phyloP scores from a whole-genome alignment of 2,329 filamentous ascomycete species.

The Trematosphaeria pertusa region DNA sequence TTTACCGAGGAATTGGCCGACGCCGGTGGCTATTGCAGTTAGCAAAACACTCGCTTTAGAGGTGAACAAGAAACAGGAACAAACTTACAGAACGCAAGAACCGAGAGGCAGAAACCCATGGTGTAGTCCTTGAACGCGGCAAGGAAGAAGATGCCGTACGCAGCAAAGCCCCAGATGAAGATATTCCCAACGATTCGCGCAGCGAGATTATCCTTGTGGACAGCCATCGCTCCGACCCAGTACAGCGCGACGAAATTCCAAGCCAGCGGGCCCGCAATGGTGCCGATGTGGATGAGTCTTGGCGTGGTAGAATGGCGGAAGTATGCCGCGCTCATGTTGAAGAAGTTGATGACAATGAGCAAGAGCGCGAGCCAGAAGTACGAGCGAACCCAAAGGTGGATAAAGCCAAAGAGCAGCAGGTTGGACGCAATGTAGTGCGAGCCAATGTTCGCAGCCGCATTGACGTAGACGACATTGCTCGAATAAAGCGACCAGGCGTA shows the following conservation, averaged over 20 bases:
- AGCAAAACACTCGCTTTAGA: too few relatives aligned
- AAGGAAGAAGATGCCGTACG: conserved; percentile 79
- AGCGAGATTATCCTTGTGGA: conserved; percentile 69
- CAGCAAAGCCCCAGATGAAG: conserved; percentile 84
- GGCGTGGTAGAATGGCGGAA: conserved; percentile 78
- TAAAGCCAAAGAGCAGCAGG: conserved; percentile 79
- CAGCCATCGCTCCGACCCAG: conserved; percentile 86
- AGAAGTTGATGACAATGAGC: conserved; percentile 78
- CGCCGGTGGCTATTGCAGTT: conserved; percentile 72
- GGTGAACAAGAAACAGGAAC: too few relatives aligned
- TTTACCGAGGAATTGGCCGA: conserved; percentile 77
- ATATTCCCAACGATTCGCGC: conserved; percentile 85
- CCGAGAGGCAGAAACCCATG: conserved; percentile 79
- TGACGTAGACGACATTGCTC: conserved; percentile 66
- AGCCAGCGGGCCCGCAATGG: conserved; percentile 77
- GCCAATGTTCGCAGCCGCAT: conserved; percentile 77
- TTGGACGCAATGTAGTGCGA: conserved; percentile 88
- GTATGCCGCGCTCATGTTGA: conserved; percentile 80
- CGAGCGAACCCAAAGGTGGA: conserved; percentile 80
- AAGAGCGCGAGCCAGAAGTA: conserved; percentile 79
- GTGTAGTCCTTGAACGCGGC: conserved; percentile 75
- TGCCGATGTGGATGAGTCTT: conserved; percentile 76
- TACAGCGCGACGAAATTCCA: conserved; percentile 89
- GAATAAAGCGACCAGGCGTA: conserved; percentile 82
- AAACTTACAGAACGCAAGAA: conserved; percentile 70